Conservation (phyloP, 2,329 filamentous ascomycete species). For the Colletotrichum filicis region DNA sequence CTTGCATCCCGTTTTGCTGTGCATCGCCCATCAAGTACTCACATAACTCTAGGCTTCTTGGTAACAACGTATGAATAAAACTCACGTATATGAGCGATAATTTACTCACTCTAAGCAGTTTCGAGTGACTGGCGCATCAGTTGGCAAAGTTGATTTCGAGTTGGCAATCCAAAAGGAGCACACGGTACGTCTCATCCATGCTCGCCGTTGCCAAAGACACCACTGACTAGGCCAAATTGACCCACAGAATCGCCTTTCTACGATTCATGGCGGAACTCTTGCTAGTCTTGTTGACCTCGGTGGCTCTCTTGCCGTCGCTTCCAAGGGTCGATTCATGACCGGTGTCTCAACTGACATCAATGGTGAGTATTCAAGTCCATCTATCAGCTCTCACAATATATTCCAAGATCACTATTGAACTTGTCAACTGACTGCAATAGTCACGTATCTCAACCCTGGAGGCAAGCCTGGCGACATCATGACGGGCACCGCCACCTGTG, state of each 20-base stretch:
- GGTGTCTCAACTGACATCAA: slow-evolving; percentile 75
- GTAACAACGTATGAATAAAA: slow-evolving; percentile 48
- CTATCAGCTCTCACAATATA: rapidly evolving
- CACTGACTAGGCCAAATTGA: no score
- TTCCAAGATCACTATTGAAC: not conserved
- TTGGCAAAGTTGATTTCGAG: slow-evolving; percentile 80
- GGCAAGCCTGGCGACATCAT: slow-evolving; percentile 68
- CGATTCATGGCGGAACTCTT: slow-evolving; percentile 82
- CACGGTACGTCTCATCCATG: slow-evolving; percentile 62
- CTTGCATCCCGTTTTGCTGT: not conserved
- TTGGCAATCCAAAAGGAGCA: slow-evolving; percentile 80
- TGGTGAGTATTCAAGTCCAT: slow-evolving; percentile 48
- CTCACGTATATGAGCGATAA: rapidly evolving
- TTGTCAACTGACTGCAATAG: slow-evolving; percentile 45
- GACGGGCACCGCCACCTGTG: slow-evolving; percentile 66
- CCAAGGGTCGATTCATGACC: slow-evolving; percentile 70
- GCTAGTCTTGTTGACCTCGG: slow-evolving; percentile 79
- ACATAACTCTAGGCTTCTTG: slow-evolving; percentile 45
- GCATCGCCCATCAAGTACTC: not conserved
- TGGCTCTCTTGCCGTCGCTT: slow-evolving; percentile 73
- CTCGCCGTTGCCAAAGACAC: no score
- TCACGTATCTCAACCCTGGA: slow-evolving; percentile 71
- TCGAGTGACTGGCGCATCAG: slow-evolving; percentile 70
- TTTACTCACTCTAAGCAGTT: slow-evolving; percentile 59
- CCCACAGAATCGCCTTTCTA: slow-evolving; percentile 77